These are phyloP conservation scores for Mycena crocata DNA, from an alignment of 768 basidiomycete species.

Conservation along the genomic window DNA sequence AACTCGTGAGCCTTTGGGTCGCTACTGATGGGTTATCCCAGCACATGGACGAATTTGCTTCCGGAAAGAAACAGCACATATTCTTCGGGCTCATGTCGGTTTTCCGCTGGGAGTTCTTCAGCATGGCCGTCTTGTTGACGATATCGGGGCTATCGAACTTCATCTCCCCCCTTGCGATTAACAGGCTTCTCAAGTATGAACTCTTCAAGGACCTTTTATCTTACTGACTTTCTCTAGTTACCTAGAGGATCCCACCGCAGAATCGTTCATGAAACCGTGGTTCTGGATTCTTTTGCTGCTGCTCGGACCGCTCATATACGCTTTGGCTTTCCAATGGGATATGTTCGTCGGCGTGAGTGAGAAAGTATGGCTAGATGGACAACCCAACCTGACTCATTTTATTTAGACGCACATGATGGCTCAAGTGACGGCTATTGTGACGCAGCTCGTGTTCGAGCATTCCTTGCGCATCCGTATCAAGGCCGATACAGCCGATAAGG, in stretches of 20 bases:
- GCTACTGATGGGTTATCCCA: neutral
- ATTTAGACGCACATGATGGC: slow-evolving; percentile 60
- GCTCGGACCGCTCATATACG: slow-evolving; percentile 55
- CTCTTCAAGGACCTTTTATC: neutral
- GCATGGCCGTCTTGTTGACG: slow-evolving; percentile 42
- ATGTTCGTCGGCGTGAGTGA: slow-evolving; percentile 53
- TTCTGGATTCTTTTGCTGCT: slow-evolving; percentile 71
- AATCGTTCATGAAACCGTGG: slow-evolving; percentile 68
- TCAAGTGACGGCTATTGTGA: slow-evolving; percentile 57
- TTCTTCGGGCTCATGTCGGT: slow-evolving; percentile 58
- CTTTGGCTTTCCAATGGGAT: slow-evolving; percentile 66
- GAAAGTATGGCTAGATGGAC: slow-evolving; percentile 19
- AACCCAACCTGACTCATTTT: slow-evolving; percentile 49
- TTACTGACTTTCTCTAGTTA: slow-evolving; percentile 50
- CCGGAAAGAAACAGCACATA: slow-evolving; percentile 18
- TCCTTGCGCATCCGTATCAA: slow-evolving; percentile 73
- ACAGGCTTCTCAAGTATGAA: slow-evolving; percentile 50
- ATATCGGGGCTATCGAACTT: slow-evolving; percentile 42
- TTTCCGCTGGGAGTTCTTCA: slow-evolving; percentile 39
- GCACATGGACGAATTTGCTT: slow-evolving; percentile 19
- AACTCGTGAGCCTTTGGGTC: slow-evolving; percentile 26
- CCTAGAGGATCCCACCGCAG: slow-evolving; percentile 63
- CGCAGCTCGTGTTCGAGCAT: slow-evolving; percentile 57
- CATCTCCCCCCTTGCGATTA: slow-evolving; percentile 54
- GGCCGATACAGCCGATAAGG: slow-evolving; percentile 43